Percentiles rank a stretch among this genome's conserved stretches.
Conservation (phyloP, 768 basidiomycete species). For the Polyporus arcularius region DNA sequence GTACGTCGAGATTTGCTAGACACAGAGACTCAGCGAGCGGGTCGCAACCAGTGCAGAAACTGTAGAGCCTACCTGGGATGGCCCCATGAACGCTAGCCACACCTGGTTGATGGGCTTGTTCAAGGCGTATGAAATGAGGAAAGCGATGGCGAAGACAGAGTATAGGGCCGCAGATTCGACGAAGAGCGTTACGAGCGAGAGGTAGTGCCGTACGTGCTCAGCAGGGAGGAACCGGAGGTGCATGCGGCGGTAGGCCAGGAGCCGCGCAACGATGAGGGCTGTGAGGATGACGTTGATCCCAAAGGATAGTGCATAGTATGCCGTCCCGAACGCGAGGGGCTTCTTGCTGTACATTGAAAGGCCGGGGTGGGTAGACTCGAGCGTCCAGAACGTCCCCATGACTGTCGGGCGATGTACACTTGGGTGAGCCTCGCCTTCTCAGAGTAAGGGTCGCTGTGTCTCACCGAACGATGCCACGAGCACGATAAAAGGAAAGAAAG, state of each 20-base stretch:
- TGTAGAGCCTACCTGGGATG: conserved; percentile 4
- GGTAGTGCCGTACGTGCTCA: conserved; percentile 13
- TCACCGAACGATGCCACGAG: conserved; percentile 45
- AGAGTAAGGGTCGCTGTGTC: conserved; percentile 10
- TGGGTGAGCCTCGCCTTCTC: background rate
- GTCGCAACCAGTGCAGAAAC: background rate
- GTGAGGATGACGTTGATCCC: conserved; percentile 25
- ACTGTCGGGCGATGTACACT: conserved; percentile 23
- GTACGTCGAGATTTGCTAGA: conserved; percentile 20
- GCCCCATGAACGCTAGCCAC: conserved; percentile 13
- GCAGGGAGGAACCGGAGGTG: conserved; percentile 8
- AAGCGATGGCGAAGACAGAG: conserved; percentile 23
- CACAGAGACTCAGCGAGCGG: no score
- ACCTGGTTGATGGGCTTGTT: conserved; percentile 15
- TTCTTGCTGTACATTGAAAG: conserved; percentile 34
- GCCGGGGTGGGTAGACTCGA: conserved; percentile 43
- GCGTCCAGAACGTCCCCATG: conserved; percentile 45
- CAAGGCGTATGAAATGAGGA: conserved; percentile 24
- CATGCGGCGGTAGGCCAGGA: conserved; percentile 18
- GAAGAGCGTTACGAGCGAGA: conserved; percentile 20
- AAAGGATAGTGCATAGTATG: conserved; percentile 23
- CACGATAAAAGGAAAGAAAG: conserved; percentile 38
- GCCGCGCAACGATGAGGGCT: conserved; percentile 20
- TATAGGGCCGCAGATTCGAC: conserved; percentile 30
- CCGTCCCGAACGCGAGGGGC: conserved; percentile 14